Evolutionary conservation across 2,329 filamentous ascomycete genomes (phyloP).

Genomic region (Cladosporium cucumerinum): DNA sequence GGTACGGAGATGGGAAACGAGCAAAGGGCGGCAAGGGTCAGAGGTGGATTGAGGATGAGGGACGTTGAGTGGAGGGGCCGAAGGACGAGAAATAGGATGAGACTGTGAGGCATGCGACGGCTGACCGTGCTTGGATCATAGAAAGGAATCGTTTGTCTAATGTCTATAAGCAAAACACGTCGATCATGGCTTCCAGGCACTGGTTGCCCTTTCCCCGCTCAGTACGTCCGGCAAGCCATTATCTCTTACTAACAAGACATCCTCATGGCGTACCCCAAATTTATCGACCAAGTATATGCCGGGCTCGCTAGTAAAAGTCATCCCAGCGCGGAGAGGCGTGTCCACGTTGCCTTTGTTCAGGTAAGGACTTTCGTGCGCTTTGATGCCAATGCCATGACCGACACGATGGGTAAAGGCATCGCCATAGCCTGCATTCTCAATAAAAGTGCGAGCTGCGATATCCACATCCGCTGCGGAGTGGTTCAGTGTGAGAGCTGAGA

Average conservation of each 20-base stretch:
- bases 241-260: constrained; percentile 57
- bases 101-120: not conserved
- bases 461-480: constrained; percentile 59
- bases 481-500: constrained; percentile 49
- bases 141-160: not conserved
- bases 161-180: not conserved
- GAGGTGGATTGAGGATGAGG: constrained; percentile 8
- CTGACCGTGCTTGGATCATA: not conserved
- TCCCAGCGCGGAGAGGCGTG: constrained; percentile 50
- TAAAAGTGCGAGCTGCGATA: constrained; percentile 57
- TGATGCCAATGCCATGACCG: constrained; percentile 64
- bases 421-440: constrained; percentile 57
- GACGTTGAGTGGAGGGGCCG: constrained; percentile 9
- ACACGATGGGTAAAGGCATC: constrained; percentile 60
- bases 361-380: constrained; percentile 64
- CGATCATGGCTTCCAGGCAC: constrained; percentile 21
- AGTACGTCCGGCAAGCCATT: constrained; percentile 54
- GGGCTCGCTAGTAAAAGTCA: constrained; percentile 63
- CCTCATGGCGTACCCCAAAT: constrained; percentile 63
- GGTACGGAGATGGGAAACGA: not conserved
- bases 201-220: constrained; percentile 51
- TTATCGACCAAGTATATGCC: constrained; percentile 59
- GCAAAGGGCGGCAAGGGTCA: not conserved
- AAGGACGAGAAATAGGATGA: not conserved
- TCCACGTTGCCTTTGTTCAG: constrained; percentile 59